Evolutionary conservation across 208 protist genomes (phyloP).

Genomic region (Leptomonas pyrrhocoris): DNA sequence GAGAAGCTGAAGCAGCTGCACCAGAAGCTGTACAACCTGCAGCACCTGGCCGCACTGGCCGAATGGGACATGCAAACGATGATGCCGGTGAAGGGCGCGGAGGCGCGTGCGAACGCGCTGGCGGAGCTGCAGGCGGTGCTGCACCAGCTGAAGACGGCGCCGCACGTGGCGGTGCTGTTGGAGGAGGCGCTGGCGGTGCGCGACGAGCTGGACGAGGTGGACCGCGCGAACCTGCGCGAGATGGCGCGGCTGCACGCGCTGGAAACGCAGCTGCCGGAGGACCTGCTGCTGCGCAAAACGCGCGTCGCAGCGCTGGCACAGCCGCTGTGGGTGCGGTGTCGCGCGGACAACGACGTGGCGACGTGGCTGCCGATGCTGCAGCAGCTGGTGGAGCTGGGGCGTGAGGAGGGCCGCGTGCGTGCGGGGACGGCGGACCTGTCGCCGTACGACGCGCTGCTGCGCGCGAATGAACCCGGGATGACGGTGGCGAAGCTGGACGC

Average conservation of each 20-base stretch:
- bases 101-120: conserved; percentile 57
- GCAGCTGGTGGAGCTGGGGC: conserved; percentile 46
- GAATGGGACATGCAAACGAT: conserved; percentile 68
- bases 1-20: conserved; percentile 12
- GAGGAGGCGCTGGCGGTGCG: background rate
- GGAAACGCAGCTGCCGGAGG: conserved; percentile 43
- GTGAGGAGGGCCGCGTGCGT: conserved; percentile 47
- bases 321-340: conserved; percentile 41
- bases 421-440: background rate
- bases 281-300: conserved; percentile 47
- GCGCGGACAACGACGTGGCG: conserved; percentile 53
- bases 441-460: conserved; percentile 65
- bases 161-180: background rate
- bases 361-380: conserved; percentile 55
- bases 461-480: conserved; percentile 75
- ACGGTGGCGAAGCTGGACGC: conserved; percentile 43
- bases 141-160: conserved; percentile 38
- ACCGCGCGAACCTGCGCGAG: conserved; percentile 65
- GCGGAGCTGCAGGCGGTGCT: conserved; percentile 32
- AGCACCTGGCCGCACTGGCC: conserved; percentile 38
- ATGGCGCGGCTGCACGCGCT: conserved; percentile 31
- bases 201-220: conserved; percentile 31
- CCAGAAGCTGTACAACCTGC: conserved; percentile 44
- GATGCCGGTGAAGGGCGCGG: conserved; percentile 78
- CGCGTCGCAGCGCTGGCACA: conserved; percentile 33